These are phyloP conservation scores for Leccinum variicolor DNA, from an alignment of 768 basidiomycete genomes.

Conservation along the genomic window DNA sequence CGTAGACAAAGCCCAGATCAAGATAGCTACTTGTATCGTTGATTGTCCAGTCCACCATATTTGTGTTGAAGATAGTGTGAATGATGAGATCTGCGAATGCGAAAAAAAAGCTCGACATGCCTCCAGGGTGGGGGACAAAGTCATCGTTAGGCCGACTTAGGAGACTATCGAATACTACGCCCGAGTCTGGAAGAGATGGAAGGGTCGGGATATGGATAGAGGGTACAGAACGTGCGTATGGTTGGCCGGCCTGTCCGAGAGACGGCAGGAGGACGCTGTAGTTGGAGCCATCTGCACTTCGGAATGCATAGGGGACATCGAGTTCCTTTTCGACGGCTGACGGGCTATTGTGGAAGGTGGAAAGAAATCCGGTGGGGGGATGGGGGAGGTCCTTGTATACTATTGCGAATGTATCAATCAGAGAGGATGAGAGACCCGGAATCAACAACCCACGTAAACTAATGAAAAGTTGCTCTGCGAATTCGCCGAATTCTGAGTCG, in stretches of 20 bases:
- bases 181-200: slow-evolving; percentile 60
- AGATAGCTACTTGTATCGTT: slow-evolving; percentile 74
- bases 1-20: slow-evolving; percentile 74
- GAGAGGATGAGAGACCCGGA: neutral
- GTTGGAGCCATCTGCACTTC: slow-evolving; percentile 58
- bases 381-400: slow-evolving; percentile 82
- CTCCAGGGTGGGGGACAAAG: slow-evolving; percentile 58
- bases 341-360: slow-evolving; percentile 10
- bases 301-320: slow-evolving; percentile 46
- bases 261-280: slow-evolving; percentile 54
- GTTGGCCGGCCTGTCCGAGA: slow-evolving; percentile 56
- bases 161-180: slow-evolving; percentile 68
- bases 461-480: slow-evolving; percentile 50
- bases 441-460: slow-evolving; percentile 48
- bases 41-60: slow-evolving; percentile 43
- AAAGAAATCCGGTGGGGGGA: slow-evolving; percentile 57
- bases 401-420: slow-evolving; percentile 21
- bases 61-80: slow-evolving; percentile 67
- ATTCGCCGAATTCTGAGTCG: slow-evolving; percentile 25
- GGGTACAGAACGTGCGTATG: slow-evolving; percentile 68
- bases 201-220: slow-evolving; percentile 40
- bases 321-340: slow-evolving; percentile 1
- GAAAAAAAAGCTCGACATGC: slow-evolving; percentile 72
- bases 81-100: slow-evolving; percentile 77
- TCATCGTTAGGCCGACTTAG: slow-evolving; percentile 37